phyloP scores from a whole-genome alignment of 2,329 filamentous ascomycete species.

The Fusarium virguliforme region DNA sequence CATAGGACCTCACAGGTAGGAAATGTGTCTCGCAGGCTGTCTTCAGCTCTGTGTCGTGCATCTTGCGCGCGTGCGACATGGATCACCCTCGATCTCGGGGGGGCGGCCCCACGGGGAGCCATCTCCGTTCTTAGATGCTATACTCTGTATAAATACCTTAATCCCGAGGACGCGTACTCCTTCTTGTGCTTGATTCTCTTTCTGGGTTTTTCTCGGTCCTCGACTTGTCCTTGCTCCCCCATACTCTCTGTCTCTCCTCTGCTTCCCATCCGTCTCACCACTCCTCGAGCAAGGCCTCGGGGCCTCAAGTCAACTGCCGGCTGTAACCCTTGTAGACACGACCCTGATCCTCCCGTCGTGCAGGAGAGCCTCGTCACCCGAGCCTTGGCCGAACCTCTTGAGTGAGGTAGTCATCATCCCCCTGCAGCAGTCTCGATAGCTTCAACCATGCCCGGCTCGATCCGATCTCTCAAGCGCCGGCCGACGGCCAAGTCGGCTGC shows the following conservation, averaged over 20 bases:
- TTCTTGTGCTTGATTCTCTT: slow-evolving; percentile 10
- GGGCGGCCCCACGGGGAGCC: slow-evolving; percentile 28
- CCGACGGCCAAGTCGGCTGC: slow-evolving; percentile 40
- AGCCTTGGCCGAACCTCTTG: neutral
- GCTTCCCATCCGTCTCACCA: neutral
- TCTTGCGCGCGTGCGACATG: slow-evolving; percentile 26
- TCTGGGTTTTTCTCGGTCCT: slow-evolving; percentile 7
- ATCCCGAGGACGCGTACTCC: neutral
- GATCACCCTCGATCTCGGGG: slow-evolving; percentile 39
- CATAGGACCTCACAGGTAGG: slow-evolving; percentile 29
- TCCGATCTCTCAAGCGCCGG: slow-evolving; percentile 38
- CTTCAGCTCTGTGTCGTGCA: slow-evolving; percentile 39
- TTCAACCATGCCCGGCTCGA: slow-evolving; percentile 34
- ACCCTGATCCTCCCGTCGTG: slow-evolving; percentile 3
- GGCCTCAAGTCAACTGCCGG: neutral
- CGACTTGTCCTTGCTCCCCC: neutral
- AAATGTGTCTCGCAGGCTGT: slow-evolving; percentile 8
- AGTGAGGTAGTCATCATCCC: neutral
- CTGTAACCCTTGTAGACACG: slow-evolving; percentile 16
- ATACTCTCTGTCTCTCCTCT: neutral
- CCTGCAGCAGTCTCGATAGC: neutral
- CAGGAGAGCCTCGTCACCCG: slow-evolving; percentile 5
- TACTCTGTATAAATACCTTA: slow-evolving; percentile 35
- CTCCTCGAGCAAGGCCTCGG: neutral
- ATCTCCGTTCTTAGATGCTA: slow-evolving; percentile 14